Percentiles rank a stretch among this genome's conserved stretches.
phyloP scores from a whole-genome alignment of 1,284 basidiomycete genomes.

The Puccinia coronata region DNA sequence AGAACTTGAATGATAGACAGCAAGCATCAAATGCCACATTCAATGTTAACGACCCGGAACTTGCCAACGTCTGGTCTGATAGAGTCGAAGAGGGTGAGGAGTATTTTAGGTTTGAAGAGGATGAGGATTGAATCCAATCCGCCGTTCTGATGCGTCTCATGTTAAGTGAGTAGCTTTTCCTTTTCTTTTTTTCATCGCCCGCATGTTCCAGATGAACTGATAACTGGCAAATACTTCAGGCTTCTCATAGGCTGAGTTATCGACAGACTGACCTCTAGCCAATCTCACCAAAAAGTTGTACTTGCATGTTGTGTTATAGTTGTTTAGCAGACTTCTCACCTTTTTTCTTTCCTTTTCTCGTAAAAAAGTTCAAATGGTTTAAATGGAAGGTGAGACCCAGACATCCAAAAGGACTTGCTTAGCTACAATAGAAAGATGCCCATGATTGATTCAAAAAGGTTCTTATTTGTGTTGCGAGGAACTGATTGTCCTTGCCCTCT shows the following conservation, averaged over 20 bases:
- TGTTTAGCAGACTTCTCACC: not conserved
- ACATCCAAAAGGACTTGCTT: too few relatives aligned
- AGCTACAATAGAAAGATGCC: too few relatives aligned
- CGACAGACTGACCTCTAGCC: not conserved
- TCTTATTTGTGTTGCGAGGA: too few relatives aligned
- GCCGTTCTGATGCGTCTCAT: not conserved
- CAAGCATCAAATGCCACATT: slow-evolving; percentile 9
- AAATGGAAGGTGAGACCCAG: too few relatives aligned
- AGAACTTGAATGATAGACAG: not conserved
- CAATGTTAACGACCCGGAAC: slow-evolving; percentile 20
- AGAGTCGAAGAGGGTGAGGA: slow-evolving; percentile 33
- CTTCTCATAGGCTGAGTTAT: not conserved
- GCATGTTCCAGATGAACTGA: not conserved
- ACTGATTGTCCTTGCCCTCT: too few relatives aligned
- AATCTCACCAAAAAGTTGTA: not conserved
- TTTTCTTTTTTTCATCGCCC: not conserved
- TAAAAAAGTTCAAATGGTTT: not conserved
- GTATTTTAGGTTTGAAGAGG: slow-evolving; percentile 43
- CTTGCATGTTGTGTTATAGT: not conserved
- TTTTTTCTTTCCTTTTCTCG: not conserved
- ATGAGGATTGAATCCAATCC: slow-evolving; percentile 12
- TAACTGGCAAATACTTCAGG: not conserved
- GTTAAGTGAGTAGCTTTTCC: not conserved
- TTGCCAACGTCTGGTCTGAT: slow-evolving; percentile 48
- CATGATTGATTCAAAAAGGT: too few relatives aligned